Conservation (phyloP, 768 basidiomycete species). For the Tulasnella sp. region DNA sequence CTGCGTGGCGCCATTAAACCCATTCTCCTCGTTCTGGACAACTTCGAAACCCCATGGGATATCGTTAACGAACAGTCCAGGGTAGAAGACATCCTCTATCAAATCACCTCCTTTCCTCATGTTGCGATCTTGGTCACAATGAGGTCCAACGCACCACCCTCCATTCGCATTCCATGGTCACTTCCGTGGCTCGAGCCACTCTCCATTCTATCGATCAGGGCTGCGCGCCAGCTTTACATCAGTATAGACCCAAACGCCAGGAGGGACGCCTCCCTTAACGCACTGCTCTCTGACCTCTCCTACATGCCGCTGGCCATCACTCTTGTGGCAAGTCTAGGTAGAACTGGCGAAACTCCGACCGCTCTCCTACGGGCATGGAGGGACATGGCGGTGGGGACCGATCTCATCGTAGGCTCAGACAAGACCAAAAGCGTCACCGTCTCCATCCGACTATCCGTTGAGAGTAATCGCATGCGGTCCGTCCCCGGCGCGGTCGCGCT, state of each 20-base stretch:
- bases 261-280: neutral
- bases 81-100: constrained; percentile 23
- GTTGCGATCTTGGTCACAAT: constrained; percentile 30
- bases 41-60: constrained; percentile 33
- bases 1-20: constrained; percentile 19
- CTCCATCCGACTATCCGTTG: neutral
- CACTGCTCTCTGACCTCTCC: neutral
- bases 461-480: neutral
- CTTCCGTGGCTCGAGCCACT: neutral
- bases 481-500: neutral
- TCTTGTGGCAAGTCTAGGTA: neutral
- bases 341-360: neutral
- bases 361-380: neutral
- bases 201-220: constrained; percentile 12
- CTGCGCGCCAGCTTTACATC: neutral
- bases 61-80: constrained; percentile 19
- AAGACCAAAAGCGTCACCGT: neutral
- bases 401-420: neutral
- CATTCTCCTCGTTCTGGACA: neutral
- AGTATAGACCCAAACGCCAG: neutral
- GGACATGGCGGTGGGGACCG: neutral
- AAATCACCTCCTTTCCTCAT: constrained; percentile 22
- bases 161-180: constrained; percentile 1
- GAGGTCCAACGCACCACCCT: constrained; percentile 12
- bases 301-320: neutral